These are phyloP conservation scores for Eremochloa ophiuroides DNA, from an alignment of 176 grass and related monocot species.

Conservation along the genomic window DNA sequence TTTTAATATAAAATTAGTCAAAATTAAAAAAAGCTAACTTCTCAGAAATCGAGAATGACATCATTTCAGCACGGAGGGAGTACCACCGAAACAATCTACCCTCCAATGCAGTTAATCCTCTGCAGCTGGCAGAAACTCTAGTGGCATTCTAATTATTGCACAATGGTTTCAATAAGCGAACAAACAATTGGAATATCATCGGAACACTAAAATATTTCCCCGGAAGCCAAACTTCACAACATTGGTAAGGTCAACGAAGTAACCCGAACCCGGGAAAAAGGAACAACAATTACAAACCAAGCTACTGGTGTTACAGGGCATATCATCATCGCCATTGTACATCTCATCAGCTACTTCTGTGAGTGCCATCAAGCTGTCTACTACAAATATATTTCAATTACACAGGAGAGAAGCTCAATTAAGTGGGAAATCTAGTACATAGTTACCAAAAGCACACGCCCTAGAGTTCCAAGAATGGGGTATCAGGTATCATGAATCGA, in stretches of 20 bases:
- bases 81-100: too few relatives aligned
- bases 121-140: neutral
- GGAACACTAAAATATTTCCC: neutral
- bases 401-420: constrained; percentile 20
- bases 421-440: constrained; percentile 41
- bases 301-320: constrained; percentile 26
- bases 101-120: neutral
- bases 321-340: constrained; percentile 21
- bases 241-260: neutral
- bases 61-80: too few relatives aligned
- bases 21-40: too few relatives aligned
- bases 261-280: constrained; percentile 19
- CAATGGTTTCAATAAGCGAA: neutral
- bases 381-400: constrained; percentile 54
- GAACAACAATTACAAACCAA: constrained; percentile 48
- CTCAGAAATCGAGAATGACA: too few relatives aligned
- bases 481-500: constrained; percentile 45
- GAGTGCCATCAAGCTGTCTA: constrained; percentile 45
- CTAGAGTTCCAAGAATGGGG: constrained; percentile 46
- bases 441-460: constrained; percentile 37
- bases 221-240: neutral
- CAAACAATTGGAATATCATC: neutral
- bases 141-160: neutral
- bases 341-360: constrained; percentile 39
- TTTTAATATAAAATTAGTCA: too few relatives aligned